Base-by-base conservation (phyloP, 371 early-diverging fungal species). In the Rhizopus microsporus region DNA sequence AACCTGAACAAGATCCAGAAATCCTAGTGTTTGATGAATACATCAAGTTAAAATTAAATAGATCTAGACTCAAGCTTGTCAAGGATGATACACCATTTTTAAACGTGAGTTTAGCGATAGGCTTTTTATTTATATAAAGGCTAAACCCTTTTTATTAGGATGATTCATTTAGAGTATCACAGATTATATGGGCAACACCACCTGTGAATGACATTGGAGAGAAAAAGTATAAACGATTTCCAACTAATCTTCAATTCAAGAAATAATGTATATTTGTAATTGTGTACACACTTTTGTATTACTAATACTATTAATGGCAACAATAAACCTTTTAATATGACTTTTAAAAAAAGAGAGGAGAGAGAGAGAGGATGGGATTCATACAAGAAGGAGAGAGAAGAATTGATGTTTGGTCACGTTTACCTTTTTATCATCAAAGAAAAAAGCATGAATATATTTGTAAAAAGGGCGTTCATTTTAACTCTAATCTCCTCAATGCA, bases 41-140 rank as follows among this genome's bases (percentile, higher is more conserved):
- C 44, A 89, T 93, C 67, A 91, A 90, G 59, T 81, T 88, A 15
- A 93, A 93, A 62, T 66, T 88, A 42, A 93, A 93, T 57, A 72
- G 92, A 50, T 89, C 89, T 12, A 85, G 85, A 48, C 77, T 93
- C 39, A 82, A 85, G 38, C 71, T 91, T 53, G 82, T 83, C 12
- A 93, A 91, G 53, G 91, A 91, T 57, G 81, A 86, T 12, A 93
- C 93, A 12, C 90, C 88, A 12, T 93, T 93, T 57, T 61, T 93
- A 45, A 81, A 87, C 43, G 86, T 83, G 72, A 69, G 78, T 33
- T 15, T 9, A 51, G 29, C 37, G 3, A 7, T 37, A 16, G 6
- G 3, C 23, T 54, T 34, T 12, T 45, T 31, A 37, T 9, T 16
- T 13, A 38, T 1, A 33, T 32, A 9, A 23, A 12, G 4, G 5